Base-by-base conservation (phyloP, 345 rosid species). In the Syzygium aromaticum region DNA sequence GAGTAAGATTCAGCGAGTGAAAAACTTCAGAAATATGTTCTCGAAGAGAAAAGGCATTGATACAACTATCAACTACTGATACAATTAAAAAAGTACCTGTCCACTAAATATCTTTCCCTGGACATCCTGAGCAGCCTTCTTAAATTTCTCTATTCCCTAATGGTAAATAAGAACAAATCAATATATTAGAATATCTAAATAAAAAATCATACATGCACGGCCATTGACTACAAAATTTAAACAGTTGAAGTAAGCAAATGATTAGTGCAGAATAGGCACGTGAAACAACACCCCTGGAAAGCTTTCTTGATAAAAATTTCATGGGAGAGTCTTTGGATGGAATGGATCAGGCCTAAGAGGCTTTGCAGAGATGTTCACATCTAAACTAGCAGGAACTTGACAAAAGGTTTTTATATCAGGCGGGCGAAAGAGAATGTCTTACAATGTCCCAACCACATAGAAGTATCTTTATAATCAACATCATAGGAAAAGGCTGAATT, bases 61-160 rank as follows among this genome's bases (percentile, higher is more conserved):
- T 73, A 73, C 63, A 53, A 30, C 23, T 51, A 53, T 54, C 33
- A 83, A 49, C 86, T 52, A 53, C 25, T 8, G 16, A 52, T 52
- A 84, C 86, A 53, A 84, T 84, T 52, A 84, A 53, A 84, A 77
- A 28, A 90, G 87, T 91, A 91, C 99, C 95, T 96, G 95, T 88
- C 99, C 99, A 90, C 95, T 93, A 88, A 96, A 91, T 83, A 87
- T 89, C 83, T 91, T 94, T 84, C 98, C 99, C 88, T 93, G 90
- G 84, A 98, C 94, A 88, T 94, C 96, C 91, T 93, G 95, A 85
- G 95, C 95, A 88, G 97, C 98, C 91, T 95, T 98, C 92, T 92
- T 94, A 92, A 96, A 96, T 90, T 92, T 98, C 91, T 96, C 99
- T 92, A 98, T 96, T 80, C 99, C 99, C 98, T 98, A 90, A 89